These are phyloP conservation scores for Scutellaria barbata DNA, from an alignment of 257 asterid species.

Conservation along the genomic window DNA sequence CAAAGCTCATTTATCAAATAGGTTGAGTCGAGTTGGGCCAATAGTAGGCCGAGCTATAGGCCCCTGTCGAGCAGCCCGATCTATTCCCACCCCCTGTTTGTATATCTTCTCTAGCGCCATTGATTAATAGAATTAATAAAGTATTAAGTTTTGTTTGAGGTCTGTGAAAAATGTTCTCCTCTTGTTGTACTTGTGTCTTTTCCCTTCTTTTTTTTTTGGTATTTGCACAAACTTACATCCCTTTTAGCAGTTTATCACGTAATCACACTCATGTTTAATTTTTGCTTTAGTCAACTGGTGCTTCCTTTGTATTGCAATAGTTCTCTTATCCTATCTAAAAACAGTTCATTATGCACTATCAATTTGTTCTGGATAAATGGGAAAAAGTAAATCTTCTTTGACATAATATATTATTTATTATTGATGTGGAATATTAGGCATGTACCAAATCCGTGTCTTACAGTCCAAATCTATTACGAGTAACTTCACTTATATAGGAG, in stretches of 20 bases:
- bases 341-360: constrained; percentile 4
- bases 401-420: background rate
- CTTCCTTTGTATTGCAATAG: background rate
- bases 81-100: too few relatives aligned
- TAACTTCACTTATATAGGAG: background rate
- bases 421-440: constrained; percentile 7
- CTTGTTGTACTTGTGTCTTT: too few relatives aligned
- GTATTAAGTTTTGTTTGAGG: background rate
- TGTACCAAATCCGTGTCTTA: background rate
- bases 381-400: background rate
- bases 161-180: background rate
- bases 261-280: background rate
- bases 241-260: too few relatives aligned
- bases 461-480: background rate
- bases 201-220: background rate
- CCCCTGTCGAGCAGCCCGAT: too few relatives aligned
- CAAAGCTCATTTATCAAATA: too few relatives aligned
- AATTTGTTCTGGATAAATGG: background rate
- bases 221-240: background rate
- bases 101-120: too few relatives aligned
- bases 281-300: constrained; percentile 5
- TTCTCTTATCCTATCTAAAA: background rate
- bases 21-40: too few relatives aligned
- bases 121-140: too few relatives aligned
- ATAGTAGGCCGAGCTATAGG: too few relatives aligned